These are phyloP conservation scores for Fusarium hainanense DNA, from an alignment of 2,329 filamentous ascomycete genomes.

Conservation along the genomic window DNA sequence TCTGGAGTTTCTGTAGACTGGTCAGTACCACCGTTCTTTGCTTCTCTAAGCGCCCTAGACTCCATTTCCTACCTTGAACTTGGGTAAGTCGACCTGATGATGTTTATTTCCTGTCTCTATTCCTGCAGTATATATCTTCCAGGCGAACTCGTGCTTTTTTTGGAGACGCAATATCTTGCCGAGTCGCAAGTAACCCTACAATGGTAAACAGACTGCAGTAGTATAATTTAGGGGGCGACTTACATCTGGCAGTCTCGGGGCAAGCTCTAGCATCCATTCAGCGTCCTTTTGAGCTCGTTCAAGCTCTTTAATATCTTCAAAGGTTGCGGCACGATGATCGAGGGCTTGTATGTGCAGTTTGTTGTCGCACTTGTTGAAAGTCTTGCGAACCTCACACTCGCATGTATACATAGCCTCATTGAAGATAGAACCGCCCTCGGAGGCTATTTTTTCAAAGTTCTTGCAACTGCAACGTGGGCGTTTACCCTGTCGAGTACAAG, in stretches of 20 bases:
- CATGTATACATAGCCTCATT: constrained; percentile 57
- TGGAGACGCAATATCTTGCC: constrained; percentile 54
- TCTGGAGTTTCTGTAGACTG: constrained; percentile 48
- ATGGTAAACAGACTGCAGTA: constrained; percentile 12
- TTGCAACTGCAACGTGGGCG: constrained; percentile 55
- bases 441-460: constrained; percentile 51
- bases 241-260: constrained; percentile 55
- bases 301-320: constrained; percentile 53
- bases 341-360: constrained; percentile 54
- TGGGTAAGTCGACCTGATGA: constrained; percentile 45
- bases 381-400: constrained; percentile 51
- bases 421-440: constrained; percentile 53
- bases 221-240: constrained; percentile 1
- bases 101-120: constrained; percentile 49
- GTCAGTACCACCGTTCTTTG: constrained; percentile 3
- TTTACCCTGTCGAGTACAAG: constrained; percentile 50
- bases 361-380: constrained; percentile 55
- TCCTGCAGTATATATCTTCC: constrained; percentile 55
- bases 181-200: constrained; percentile 56
- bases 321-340: constrained; percentile 56
- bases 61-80: constrained; percentile 48
- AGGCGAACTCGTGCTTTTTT: constrained; percentile 53
- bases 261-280: constrained; percentile 57
- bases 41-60: background rate
- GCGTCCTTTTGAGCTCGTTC: constrained; percentile 54